phyloP scores from a whole-genome alignment of 495 filamentous ascomycete species.

The Penicillium samsonianum region DNA sequence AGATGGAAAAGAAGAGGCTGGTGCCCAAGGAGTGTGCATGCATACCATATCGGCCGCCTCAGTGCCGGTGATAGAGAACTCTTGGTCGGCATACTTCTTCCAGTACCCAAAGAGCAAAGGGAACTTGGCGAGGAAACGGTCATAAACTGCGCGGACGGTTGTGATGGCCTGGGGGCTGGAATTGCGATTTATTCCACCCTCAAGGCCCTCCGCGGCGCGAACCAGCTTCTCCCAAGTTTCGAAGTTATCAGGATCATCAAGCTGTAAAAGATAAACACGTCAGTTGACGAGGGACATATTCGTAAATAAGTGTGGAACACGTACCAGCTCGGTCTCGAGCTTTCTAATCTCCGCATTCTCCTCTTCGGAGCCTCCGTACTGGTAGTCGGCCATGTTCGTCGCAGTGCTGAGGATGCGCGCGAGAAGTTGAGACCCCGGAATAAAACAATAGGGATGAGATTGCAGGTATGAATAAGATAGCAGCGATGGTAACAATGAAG shows the following conservation, averaged over 20 bases:
- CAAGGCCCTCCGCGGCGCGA: slow-evolving; percentile 75
- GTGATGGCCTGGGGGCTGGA: slow-evolving; percentile 93
- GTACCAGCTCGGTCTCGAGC: slow-evolving; percentile 75
- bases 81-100: slow-evolving; percentile 98
- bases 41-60: slow-evolving; percentile 96
- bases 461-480: slow-evolving; percentile 8
- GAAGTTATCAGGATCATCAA: slow-evolving; percentile 85
- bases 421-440: background rate
- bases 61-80: slow-evolving; percentile 94
- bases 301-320: slow-evolving; percentile 12
- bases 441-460: background rate
- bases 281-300: background rate
- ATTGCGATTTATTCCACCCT: slow-evolving; percentile 94
- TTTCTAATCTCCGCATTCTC: slow-evolving; percentile 83
- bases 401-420: slow-evolving; percentile 13
- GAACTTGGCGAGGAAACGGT: slow-evolving; percentile 92
- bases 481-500: slow-evolving; percentile 22
- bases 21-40: background rate
- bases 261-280: slow-evolving; percentile 25
- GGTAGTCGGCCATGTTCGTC: slow-evolving; percentile 57
- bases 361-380: slow-evolving; percentile 77
- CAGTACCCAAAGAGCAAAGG: slow-evolving; percentile 97
- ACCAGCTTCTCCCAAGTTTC: slow-evolving; percentile 95
- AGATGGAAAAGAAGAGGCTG: background rate
- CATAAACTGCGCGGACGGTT: slow-evolving; percentile 79